A percentile compares a stretch with the other conserved stretches of the same genome.
Evolutionary conservation across 495 filamentous ascomycete genomes (phyloP).

Genomic region (Aspergillus sclerotiicarbonarius): DNA sequence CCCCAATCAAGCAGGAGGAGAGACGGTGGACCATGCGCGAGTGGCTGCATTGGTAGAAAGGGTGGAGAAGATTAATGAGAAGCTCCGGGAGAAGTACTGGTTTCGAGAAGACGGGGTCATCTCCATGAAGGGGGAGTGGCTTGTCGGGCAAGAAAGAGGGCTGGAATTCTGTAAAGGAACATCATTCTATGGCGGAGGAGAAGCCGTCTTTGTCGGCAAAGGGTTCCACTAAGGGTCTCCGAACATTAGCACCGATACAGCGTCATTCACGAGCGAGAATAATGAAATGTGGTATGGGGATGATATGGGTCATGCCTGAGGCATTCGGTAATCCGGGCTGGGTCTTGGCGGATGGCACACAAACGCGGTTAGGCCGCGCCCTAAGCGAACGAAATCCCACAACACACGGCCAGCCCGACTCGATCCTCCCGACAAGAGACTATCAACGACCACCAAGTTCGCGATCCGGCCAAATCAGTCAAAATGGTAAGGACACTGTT

Average conservation of each 20-base stretch:
- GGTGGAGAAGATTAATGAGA: slow-evolving; percentile 74
- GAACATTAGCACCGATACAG: slow-evolving; percentile 2
- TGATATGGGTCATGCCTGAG: slow-evolving; percentile 18
- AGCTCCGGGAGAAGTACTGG: slow-evolving; percentile 68
- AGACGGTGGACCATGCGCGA: slow-evolving; percentile 37
- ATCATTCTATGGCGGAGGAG: slow-evolving; percentile 83
- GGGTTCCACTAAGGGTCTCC: slow-evolving; percentile 33
- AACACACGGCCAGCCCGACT: slow-evolving; percentile 38
- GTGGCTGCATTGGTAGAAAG: slow-evolving; percentile 58
- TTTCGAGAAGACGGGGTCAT: slow-evolving; percentile 42
- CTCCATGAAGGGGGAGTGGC: slow-evolving; percentile 59
- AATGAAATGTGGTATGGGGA: background rate
- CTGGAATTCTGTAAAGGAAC: slow-evolving; percentile 66
- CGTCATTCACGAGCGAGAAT: background rate
- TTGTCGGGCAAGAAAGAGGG: slow-evolving; percentile 73
- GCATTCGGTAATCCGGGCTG: slow-evolving; percentile 11
- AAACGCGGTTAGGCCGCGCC: slow-evolving; percentile 34
- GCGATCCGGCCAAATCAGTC: slow-evolving; percentile 51
- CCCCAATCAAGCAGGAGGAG: slow-evolving; percentile 21
- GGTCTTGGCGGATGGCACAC: slow-evolving; percentile 22
- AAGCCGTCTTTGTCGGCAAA: slow-evolving; percentile 59
- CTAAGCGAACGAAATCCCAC: slow-evolving; percentile 53
- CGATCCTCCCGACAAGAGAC: slow-evolving; percentile 49
- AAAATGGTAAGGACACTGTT: slow-evolving; percentile 55
- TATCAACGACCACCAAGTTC: slow-evolving; percentile 48